Evolutionary conservation across 2,329 filamentous ascomycete genomes (phyloP).

Genomic region (Aciculosporium take): DNA sequence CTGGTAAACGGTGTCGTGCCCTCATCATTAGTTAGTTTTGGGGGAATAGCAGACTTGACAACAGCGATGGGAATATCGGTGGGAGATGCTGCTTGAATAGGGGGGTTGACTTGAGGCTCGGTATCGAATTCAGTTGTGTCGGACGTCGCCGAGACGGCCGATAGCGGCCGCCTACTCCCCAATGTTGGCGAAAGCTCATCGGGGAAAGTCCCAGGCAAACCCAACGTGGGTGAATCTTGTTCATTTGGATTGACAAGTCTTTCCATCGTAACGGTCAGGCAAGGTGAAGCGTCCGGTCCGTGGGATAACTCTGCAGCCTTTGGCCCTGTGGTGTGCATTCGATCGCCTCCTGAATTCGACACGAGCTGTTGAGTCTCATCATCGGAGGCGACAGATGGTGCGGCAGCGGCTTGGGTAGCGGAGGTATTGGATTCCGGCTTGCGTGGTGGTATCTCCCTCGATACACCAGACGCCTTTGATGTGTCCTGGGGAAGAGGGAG

Average conservation of each 20-base stretch:
- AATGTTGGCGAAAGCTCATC: constrained; percentile 22
- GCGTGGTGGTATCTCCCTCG: not conserved
- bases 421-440: not conserved
- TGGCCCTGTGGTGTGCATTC: not conserved
- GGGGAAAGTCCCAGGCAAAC: constrained; percentile 50
- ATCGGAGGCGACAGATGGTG: too few relatives aligned
- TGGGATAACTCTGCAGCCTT: not conserved
- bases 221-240: constrained; percentile 50
- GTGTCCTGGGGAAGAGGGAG: constrained; percentile 13
- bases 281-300: not conserved
- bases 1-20: constrained; percentile 20
- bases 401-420: not conserved
- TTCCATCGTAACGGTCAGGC: constrained; percentile 1
- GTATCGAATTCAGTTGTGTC: constrained; percentile 56
- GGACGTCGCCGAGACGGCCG: constrained; percentile 45
- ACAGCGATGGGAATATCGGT: constrained; percentile 13
- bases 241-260: constrained; percentile 3
- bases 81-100: constrained; percentile 20
- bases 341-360: not conserved
- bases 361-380: not conserved
- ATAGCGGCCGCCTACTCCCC: constrained; percentile 36
- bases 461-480: not conserved
- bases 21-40: constrained; percentile 10
- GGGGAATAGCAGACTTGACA: constrained; percentile 17
- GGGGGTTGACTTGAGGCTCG: constrained; percentile 50